Evolutionary conservation across 1,284 basidiomycete genomes (phyloP), one percentile per base, ranked within the genome.

Genomic region (Ceratobasidium sp.): DNA sequence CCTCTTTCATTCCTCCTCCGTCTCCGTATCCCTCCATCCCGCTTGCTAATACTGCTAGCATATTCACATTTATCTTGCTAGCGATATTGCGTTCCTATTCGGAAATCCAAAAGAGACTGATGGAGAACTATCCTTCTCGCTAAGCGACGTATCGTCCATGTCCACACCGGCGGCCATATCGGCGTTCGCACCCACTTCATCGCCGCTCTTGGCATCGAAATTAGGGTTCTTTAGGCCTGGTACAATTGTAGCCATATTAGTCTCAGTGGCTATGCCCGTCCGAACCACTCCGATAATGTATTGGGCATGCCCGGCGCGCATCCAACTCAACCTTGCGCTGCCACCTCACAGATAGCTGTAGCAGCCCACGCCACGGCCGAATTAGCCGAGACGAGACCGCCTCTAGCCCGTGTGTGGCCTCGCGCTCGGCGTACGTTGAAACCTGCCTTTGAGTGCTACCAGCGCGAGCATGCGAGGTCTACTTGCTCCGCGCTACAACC

Each of bases 401-500:
- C 93, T 93, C 42, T 95, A 93, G 93, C 89, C 56, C 37, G 58
- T 73, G 28, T 58, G 58, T 5, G 58, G 56, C 33, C 92, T 39
- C 88, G 91, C 51, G 89, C 90, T 42, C 89, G 91, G 17, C 88
- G 94, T 67, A 83, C 85, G 65, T 87, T 94, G n/a, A 58, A 45
- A 45, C 23, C 56, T 73, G 3, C 69, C 69, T 0, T 47, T 23
- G 7, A 26, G 17, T 51, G 49, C 39, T 42, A 42, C 10, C 15
- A 15, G 39, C 15, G 39, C 39, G 15, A 51, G 56, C 33, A 73
- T 73, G 69, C 45, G 13, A 2, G 69, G 69, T 3, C 90, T 90
- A 26, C 98, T 98, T 0, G 99, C 99, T 84, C 98, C 98, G 20
- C 92, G 98, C 74, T 99, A 99, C 82, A 98, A 98, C 15, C 95